Evolutionary conservation across 345 rosid genomes (phyloP).

Genomic region (Capsella bursapastoris): DNA sequence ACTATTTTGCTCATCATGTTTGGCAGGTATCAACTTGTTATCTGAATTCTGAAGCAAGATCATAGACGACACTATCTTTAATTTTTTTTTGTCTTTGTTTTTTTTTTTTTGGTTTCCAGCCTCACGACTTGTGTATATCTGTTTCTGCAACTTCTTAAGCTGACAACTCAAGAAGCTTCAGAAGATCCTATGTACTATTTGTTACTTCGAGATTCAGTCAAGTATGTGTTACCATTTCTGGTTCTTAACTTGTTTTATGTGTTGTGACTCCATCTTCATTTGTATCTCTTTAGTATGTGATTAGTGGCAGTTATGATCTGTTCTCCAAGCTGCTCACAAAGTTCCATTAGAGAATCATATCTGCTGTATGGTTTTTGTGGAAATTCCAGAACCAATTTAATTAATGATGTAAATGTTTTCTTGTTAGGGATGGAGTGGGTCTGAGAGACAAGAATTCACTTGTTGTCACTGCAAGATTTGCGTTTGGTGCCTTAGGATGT

Average conservation of each 20-base stretch:
- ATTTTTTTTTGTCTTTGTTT: not conserved
- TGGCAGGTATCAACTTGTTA: constrained; percentile 60
- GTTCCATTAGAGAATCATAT: not conserved
- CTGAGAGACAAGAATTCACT: constrained; percentile 51
- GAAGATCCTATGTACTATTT: constrained; percentile 76
- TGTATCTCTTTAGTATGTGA: not conserved
- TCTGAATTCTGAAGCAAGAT: not conserved
- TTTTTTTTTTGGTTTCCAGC: constrained; percentile 44
- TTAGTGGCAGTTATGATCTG: not conserved
- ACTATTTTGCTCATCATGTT: constrained; percentile 61
- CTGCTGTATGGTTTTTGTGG: not conserved
- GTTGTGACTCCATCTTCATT: not conserved
- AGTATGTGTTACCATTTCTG: constrained; percentile 47
- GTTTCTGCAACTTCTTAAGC: constrained; percentile 68
- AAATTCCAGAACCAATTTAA: not conserved
- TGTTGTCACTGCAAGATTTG: constrained; percentile 60
- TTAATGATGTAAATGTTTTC: not conserved
- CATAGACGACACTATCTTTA: not conserved
- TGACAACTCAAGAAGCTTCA: constrained; percentile 66
- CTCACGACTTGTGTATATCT: constrained; percentile 62
- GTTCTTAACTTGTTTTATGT: not conserved
- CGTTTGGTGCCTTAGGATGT: constrained; percentile 66
- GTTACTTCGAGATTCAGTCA: constrained; percentile 52
- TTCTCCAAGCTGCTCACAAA: not conserved
- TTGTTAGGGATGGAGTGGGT: constrained; percentile 54